Percentiles rank a stretch among this genome's conserved stretches.
Evolutionary conservation across 441 rosid species (phyloP).

Genomic region (Mallotus repandus): DNA sequence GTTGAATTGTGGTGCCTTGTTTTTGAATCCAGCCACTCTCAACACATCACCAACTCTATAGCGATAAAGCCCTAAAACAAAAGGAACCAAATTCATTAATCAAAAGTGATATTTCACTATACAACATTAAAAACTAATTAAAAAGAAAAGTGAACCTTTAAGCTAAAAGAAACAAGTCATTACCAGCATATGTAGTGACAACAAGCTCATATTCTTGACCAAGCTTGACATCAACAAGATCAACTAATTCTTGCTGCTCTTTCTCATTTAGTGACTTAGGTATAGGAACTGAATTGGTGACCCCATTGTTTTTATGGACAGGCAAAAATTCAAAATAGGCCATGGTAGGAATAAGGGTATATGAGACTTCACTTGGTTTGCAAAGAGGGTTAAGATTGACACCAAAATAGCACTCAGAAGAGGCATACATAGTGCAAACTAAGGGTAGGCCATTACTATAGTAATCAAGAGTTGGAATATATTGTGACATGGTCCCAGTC

Average conservation of each 20-base stretch:
- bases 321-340: conserved; percentile 76
- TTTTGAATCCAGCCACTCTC: conserved; percentile 61
- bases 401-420: conserved; percentile 90
- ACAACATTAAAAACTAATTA: background rate
- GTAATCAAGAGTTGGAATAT: conserved; percentile 66
- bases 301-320: conserved; percentile 33
- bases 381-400: conserved; percentile 67
- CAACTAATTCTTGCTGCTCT: conserved; percentile 38
- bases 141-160: background rate
- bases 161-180: background rate
- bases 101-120: too few relatives aligned
- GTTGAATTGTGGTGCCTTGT: conserved; percentile 63
- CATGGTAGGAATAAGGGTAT: conserved; percentile 68
- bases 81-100: background rate
- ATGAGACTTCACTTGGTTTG: conserved; percentile 56
- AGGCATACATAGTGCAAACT: conserved; percentile 91
- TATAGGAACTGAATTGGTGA: conserved; percentile 43
- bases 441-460: conserved; percentile 70
- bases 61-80: conserved; percentile 49
- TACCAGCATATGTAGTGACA: conserved; percentile 72
- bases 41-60: conserved; percentile 70
- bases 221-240: conserved; percentile 57
- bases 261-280: conserved; percentile 51
- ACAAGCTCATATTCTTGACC: conserved; percentile 68
- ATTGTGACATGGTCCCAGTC: conserved; percentile 94